Base-by-base conservation (phyloP, 331 rosid genomes). In the Malus hybrid region DNA sequence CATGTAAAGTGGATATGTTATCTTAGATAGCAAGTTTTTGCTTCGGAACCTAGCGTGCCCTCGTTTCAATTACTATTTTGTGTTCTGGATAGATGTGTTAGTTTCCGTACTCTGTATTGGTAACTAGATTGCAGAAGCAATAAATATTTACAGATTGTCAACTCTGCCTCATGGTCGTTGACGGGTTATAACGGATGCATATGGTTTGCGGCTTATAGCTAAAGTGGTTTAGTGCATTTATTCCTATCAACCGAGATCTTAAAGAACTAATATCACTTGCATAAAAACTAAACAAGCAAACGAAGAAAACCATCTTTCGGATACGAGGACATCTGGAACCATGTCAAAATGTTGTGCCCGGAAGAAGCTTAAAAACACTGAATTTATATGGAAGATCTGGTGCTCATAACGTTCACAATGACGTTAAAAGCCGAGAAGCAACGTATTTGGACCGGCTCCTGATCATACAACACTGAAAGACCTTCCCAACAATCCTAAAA, bases 1-100 rank as follows among this genome's bases (percentile, higher is more conserved):
- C 80, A 33, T 85, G 88, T 91, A 91, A 84, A 89, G 79, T 77
- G 86, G 81, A 84, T 79, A 19, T 20, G 74, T 71, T 84, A 13
- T 28, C 60, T 53, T 68, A 6, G 66, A 68, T 82, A 68, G 76
- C 72, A 79, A 81, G 66, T 39, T 75, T 80, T 74, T 56, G 74
- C 46, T 71, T 71, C 50, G 46, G 63, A 67, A 70, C 36, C 7
- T 15, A 64, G 19, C 68, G 71, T 61, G 70, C 67, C 24, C 50
- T 4, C 15, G 14, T 44, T 72, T 46, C 11, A 68, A 5, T 65
- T 71, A 6, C 9, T 44, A 32, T 36, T 55, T 70, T 26, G 10
- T 6, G 68, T 10, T 16, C 30, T 39, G 52, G 34, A 63, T 32
- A 53, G 77, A 24, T 80, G 72, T 82, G 79, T 74, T 78, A 20